Evolutionary conservation across 225 moss, liverwort and hornwort genomes (phyloP).

Genomic region (Straminergon stramineum): DNA sequence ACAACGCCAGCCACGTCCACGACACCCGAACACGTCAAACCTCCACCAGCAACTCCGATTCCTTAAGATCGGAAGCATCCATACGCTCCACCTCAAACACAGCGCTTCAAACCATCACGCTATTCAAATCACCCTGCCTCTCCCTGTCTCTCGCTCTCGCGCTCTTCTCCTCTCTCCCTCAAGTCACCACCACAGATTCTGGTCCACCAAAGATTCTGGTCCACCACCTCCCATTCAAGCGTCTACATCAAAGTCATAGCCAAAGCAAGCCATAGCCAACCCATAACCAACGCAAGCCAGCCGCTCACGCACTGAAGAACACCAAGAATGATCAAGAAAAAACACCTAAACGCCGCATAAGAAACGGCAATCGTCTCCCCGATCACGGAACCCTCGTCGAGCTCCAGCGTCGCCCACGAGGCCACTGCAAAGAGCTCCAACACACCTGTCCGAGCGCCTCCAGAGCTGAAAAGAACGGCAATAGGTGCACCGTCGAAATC

Average conservation of each 20-base stretch:
- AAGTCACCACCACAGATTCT: neutral
- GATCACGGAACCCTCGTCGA: slow-evolving; percentile 1
- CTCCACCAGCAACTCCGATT: neutral
- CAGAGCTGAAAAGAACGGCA: neutral
- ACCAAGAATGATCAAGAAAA: neutral
- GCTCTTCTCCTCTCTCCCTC: neutral
- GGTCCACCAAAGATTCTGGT: neutral
- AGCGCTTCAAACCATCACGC: neutral
- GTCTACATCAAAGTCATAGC: neutral
- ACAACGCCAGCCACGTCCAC: neutral
- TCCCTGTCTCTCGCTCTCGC: neutral
- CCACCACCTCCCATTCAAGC: neutral
- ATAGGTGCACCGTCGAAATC: neutral
- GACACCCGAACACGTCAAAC: neutral
- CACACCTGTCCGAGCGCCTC: neutral
- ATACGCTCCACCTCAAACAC: neutral
- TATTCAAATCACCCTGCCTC: neutral
- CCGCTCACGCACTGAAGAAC: neutral
- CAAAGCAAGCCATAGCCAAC: neutral
- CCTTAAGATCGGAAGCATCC: neutral
- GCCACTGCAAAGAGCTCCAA: neutral
- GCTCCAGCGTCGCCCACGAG: neutral
- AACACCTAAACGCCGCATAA: neutral
- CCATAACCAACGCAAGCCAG: neutral
- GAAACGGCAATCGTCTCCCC: neutral